phyloP scores from a whole-genome alignment of 306 rosid species.

The Quercus agrifolia region DNA sequence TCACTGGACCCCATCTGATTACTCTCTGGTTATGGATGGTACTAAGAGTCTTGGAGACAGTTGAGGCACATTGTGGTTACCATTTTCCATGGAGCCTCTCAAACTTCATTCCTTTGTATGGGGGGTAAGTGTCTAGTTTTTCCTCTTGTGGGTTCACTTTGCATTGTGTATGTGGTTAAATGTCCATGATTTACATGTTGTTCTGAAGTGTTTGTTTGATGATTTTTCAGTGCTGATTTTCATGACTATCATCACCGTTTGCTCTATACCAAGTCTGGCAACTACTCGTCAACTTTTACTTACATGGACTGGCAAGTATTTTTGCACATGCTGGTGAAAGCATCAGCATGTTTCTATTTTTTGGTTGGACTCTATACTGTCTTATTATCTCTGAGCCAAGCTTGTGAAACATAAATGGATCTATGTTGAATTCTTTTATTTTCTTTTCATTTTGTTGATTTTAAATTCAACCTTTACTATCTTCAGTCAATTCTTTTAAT shows the following conservation, averaged over 20 bases:
- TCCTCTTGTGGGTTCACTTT: conserved; percentile 8
- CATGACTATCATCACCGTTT: conserved; percentile 98
- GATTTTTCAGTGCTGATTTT: conserved; percentile 74
- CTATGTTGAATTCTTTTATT: neutral
- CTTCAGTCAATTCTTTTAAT: neutral
- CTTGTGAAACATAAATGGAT: neutral
- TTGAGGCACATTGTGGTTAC: conserved; percentile 95
- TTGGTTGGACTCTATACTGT: neutral
- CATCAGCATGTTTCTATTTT: neutral
- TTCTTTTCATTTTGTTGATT: neutral
- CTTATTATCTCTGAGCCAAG: neutral
- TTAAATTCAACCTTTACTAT: neutral
- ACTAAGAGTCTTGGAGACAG: conserved; percentile 90
- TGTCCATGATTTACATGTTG: conserved; percentile 10
- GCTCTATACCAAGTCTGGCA: conserved; percentile 93
- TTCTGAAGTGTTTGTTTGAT: conserved; percentile 19
- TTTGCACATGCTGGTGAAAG: conserved; percentile 8
- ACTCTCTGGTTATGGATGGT: conserved; percentile 97
- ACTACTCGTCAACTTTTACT: conserved; percentile 89
- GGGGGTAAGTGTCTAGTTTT: conserved; percentile 60
- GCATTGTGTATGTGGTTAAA: conserved; percentile 8
- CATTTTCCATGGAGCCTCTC: conserved; percentile 96
- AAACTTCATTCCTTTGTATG: conserved; percentile 85
- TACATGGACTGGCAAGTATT: conserved; percentile 82
- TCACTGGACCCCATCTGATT: conserved; percentile 92